A percentile compares a stretch with the other conserved stretches of the same genome.
These are phyloP conservation scores for Colletotrichum filicis DNA, from an alignment of 2,329 filamentous ascomycete genomes.

Conservation along the genomic window DNA sequence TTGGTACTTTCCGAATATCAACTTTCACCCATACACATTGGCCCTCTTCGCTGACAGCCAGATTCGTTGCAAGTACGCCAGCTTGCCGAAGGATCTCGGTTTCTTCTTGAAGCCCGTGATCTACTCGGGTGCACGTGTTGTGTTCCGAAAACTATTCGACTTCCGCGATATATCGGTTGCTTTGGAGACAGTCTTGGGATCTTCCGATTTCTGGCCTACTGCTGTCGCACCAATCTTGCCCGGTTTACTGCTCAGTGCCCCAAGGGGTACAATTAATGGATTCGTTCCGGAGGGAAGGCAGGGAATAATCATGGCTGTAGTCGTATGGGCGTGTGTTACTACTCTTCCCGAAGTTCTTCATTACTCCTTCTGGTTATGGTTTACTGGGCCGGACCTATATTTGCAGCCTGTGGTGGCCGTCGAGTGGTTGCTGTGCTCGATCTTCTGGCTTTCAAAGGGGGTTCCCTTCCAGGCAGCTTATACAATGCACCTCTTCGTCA, in stretches of 20 bases:
- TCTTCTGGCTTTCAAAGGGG: background rate
- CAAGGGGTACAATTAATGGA: background rate
- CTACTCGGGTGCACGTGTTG: background rate
- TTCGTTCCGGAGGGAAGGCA: background rate
- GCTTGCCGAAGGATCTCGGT: background rate
- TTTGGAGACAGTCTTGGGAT: background rate
- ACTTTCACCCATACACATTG: background rate
- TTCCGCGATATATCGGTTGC: background rate
- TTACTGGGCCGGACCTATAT: background rate
- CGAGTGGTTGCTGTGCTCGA: background rate
- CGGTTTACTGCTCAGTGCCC: background rate
- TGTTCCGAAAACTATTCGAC: background rate
- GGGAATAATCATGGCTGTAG: background rate
- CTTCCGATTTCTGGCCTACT: background rate
- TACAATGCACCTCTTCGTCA: background rate
- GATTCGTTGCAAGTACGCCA: background rate
- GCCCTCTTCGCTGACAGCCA: background rate
- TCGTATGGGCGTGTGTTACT: background rate
- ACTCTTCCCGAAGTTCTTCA: background rate
- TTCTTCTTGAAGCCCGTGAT: background rate
- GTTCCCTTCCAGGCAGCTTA: background rate
- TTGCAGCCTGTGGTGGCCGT: background rate
- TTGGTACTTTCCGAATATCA: background rate
- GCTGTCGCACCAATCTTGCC: background rate
- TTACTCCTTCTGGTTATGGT: background rate